A percentile compares a stretch with the other conserved stretches of the same genome.
These are phyloP conservation scores for Fusarium floridanum DNA, from an alignment of 2,329 filamentous ascomycete genomes.

Conservation along the genomic window DNA sequence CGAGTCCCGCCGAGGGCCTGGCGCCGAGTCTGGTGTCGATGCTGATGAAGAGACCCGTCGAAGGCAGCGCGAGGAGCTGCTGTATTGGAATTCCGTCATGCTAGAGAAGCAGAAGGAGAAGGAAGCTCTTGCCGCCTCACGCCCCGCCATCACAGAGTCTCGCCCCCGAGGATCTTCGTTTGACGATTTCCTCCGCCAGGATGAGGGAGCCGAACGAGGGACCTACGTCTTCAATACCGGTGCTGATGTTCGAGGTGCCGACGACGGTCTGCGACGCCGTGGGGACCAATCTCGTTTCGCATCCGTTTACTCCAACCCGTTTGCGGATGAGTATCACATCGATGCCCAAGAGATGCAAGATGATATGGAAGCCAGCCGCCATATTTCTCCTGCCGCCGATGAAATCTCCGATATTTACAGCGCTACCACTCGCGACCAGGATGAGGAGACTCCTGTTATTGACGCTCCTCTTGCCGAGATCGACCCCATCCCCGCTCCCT, in stretches of 20 bases:
- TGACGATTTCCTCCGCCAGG: slow-evolving; percentile 70
- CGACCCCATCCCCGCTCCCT: slow-evolving; percentile 35
- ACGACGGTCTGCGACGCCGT: slow-evolving; percentile 64
- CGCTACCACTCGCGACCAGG: slow-evolving; percentile 61
- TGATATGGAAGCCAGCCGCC: slow-evolving; percentile 54
- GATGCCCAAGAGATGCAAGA: slow-evolving; percentile 60
- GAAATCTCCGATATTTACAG: slow-evolving; percentile 70
- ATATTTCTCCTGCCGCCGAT: slow-evolving; percentile 60
- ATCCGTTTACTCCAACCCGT: slow-evolving; percentile 69
- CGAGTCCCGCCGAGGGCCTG: slow-evolving; percentile 60
- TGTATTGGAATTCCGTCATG: slow-evolving; percentile 73
- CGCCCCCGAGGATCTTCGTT: slow-evolving; percentile 60
- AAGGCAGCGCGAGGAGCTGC: slow-evolving; percentile 72
- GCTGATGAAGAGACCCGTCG: slow-evolving; percentile 73
- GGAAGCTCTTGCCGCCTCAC: slow-evolving; percentile 27
- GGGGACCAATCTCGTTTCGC: slow-evolving; percentile 60
- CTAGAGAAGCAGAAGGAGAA: slow-evolving; percentile 61
- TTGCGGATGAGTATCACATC: slow-evolving; percentile 69
- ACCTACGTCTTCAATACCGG: slow-evolving; percentile 71
- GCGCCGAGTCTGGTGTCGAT: slow-evolving; percentile 64
- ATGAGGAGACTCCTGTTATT: slow-evolving; percentile 34
- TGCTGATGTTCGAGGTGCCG: slow-evolving; percentile 56
- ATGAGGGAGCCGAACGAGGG: slow-evolving; percentile 65
- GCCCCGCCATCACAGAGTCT: neutral
- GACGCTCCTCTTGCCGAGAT: slow-evolving; percentile 53